Conservation (phyloP, 73 alveolate genomes). For the Tetrahymena borealis region DNA sequence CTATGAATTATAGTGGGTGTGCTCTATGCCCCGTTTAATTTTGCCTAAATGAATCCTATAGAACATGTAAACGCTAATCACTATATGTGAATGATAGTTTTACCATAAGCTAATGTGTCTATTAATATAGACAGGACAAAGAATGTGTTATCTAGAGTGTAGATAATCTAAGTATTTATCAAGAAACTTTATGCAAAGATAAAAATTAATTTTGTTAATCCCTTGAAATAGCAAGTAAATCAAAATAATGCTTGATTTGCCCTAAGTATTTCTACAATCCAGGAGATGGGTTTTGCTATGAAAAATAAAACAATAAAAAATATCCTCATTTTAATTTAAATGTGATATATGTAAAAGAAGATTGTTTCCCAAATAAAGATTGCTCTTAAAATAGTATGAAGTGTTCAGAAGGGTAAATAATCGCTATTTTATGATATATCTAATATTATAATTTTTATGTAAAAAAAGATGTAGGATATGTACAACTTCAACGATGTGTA, state of each 20-base stretch:
- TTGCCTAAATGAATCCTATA: not conserved
- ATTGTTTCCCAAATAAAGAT: not conserved
- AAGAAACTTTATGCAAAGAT: not conserved
- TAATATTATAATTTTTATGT: not conserved
- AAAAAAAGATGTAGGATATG: not conserved
- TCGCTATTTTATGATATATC: not conserved
- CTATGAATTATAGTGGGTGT: too few relatives aligned
- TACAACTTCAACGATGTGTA: not conserved
- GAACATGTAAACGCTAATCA: not conserved
- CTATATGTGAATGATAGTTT: not conserved
- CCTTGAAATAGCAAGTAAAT: not conserved
- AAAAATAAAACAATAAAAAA: not conserved
- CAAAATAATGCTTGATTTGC: not conserved
- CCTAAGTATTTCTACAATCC: not conserved
- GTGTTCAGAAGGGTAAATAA: not conserved
- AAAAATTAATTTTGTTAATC: not conserved
- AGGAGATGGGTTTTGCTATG: not conserved
- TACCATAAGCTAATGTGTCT: not conserved
- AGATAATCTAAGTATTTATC: not conserved
- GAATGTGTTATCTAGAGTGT: not conserved
- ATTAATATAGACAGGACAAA: not conserved
- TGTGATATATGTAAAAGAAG: not conserved
- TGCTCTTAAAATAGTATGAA: not conserved
- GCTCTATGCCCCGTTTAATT: not conserved
- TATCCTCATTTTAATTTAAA: not conserved